Evolutionary conservation across 2,329 filamentous ascomycete genomes (phyloP), one percentile per base, ranked within the genome.

Genomic region (Pseudocercospora musae): DNA sequence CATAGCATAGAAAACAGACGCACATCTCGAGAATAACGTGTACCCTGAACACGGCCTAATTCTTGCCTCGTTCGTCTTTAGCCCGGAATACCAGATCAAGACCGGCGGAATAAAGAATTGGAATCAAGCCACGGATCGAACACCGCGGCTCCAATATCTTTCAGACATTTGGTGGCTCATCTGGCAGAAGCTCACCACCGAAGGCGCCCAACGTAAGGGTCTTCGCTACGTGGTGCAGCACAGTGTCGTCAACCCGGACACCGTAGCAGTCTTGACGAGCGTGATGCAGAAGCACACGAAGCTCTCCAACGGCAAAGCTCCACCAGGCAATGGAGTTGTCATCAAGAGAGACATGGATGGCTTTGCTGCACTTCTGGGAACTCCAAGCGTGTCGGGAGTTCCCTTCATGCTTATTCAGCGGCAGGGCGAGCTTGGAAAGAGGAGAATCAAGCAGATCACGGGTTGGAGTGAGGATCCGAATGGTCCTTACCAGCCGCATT

Each of bases 351-450:
- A 60, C 1, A 44, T 23, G 29, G 56, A 58, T 0, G 62, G 57
- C 3, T 68, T 66, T 37, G 56, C 31, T 21, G 60, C 61, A 15
- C 37, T 68, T 1, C 6, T 68, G 13, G 64, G 53, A 2, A 66
- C 49, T 4, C 55, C 56, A 4, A 68, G 60, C 27, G 21, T 60
- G 18, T 65, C 49, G 29, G 64, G 60, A 13, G 40, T 61, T 20
- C 50, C 58, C 8, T 68, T 58, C 44, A 54, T 68, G 33, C 40
- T 66, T 15, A 46, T 63, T 10, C 66, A 68, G 42, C 62, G 62
- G 11, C 18, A 20, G 7, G 50, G 23, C 11, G 31, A 33, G 0
- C 23, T 68, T 23, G 66, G 64, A 1, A 58, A 29, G 62, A 62
- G 59, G 52, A 27, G 58, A 15, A 55, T 68, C 29, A 63, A 55